Evolutionary conservation across 768 basidiomycete genomes (phyloP).

Genomic region (Tricholoma bakamatsutake): DNA sequence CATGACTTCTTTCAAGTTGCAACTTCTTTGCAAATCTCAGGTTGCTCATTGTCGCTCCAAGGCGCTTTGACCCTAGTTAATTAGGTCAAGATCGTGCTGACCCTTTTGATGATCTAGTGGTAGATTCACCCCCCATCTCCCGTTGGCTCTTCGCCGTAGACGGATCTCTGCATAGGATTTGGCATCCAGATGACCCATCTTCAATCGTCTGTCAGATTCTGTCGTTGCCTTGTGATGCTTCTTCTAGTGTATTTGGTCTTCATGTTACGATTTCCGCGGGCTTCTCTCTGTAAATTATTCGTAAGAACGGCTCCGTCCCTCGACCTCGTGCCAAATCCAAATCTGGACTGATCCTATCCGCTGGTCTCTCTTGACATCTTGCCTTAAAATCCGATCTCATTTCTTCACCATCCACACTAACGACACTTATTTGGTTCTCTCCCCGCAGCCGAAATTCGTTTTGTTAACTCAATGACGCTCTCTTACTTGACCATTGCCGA

Average conservation of each 20-base stretch:
- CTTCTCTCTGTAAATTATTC: constrained; percentile 34
- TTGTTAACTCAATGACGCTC: constrained; percentile 21
- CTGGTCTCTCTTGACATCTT: constrained; percentile 24
- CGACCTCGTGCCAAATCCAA: constrained; percentile 30
- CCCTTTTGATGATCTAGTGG: constrained; percentile 6
- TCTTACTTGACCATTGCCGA: constrained; percentile 23
- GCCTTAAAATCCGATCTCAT: constrained; percentile 29
- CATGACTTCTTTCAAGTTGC: background rate
- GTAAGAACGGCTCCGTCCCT: constrained; percentile 17
- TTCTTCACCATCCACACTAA: constrained; percentile 12
- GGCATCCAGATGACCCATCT: background rate
- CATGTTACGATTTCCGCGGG: constrained; percentile 34
- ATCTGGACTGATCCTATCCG: constrained; percentile 31
- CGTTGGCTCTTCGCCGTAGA: background rate
- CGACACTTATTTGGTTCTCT: constrained; percentile 20
- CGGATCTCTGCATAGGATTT: background rate
- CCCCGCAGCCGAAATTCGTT: constrained; percentile 11
- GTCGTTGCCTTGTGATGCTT: constrained; percentile 33
- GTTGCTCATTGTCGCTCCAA: constrained; percentile 9
- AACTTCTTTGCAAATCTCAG: constrained; percentile 27
- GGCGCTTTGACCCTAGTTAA: background rate
- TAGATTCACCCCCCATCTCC: constrained; percentile 21
- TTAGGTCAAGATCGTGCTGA: background rate
- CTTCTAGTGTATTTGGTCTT: constrained; percentile 16
- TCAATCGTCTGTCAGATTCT: constrained; percentile 15